Conservation (phyloP, 352 stramenopile species). For the Phytopythium ostracodes region DNA sequence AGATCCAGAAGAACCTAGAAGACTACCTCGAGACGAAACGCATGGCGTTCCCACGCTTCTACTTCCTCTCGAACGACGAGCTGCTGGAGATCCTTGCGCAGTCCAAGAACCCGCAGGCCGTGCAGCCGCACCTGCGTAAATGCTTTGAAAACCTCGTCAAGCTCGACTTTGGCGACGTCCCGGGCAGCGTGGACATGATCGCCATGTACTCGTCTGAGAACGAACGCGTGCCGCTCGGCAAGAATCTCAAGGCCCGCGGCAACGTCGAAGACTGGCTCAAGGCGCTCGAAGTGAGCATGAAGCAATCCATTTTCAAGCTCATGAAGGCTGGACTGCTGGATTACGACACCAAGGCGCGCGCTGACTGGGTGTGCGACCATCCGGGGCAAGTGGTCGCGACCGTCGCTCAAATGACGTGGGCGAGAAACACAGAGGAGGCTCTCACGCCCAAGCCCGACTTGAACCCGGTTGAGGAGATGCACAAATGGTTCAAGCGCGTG, state of each 20-base stretch:
- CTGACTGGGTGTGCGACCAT: slow-evolving; percentile 88
- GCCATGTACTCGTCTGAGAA: slow-evolving; percentile 92
- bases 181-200: slow-evolving; percentile 89
- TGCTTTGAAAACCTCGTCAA: slow-evolving; percentile 91
- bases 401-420: slow-evolving; percentile 93
- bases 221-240: slow-evolving; percentile 83
- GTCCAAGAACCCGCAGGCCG: slow-evolving; percentile 92
- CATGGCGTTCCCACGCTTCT: slow-evolving; percentile 92
- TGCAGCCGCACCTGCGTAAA: slow-evolving; percentile 93
- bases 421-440: slow-evolving; percentile 83
- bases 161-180: slow-evolving; percentile 75
- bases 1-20: slow-evolving; percentile 91
- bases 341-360: slow-evolving; percentile 81
- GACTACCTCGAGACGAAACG: slow-evolving; percentile 92
- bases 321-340: slow-evolving; percentile 91
- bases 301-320: slow-evolving; percentile 87
- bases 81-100: slow-evolving; percentile 94
- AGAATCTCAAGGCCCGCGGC: slow-evolving; percentile 91
- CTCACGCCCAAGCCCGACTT: slow-evolving; percentile 26
- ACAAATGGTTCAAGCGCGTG: slow-evolving; percentile 69
- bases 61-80: slow-evolving; percentile 95
- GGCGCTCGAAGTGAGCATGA: slow-evolving; percentile 88
- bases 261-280: slow-evolving; percentile 90
- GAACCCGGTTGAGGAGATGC: slow-evolving; percentile 44
- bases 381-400: slow-evolving; percentile 92